Conservation (phyloP, 805 yeast species). For the Yarrowia keelungensis region DNA sequence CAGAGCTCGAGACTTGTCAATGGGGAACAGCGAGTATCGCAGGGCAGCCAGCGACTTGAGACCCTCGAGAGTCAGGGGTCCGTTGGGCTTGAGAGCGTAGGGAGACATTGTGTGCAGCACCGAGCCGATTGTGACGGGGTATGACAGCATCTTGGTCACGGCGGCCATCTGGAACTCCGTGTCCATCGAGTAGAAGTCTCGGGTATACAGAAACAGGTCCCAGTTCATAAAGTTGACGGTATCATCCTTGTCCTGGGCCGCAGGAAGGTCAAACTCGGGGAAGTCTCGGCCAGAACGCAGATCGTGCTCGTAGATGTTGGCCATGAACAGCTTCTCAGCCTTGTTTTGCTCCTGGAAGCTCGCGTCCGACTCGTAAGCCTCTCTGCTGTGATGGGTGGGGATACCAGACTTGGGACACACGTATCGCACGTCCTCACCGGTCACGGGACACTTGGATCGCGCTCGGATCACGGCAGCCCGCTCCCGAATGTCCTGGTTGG, state of each 20-base stretch:
- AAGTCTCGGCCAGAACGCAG: conserved; percentile 90
- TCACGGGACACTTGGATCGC: conserved; percentile 89
- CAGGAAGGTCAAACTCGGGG: conserved; percentile 95
- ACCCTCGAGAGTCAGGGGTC: conserved; percentile 91
- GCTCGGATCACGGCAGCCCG: conserved; percentile 91
- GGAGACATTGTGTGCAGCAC: conserved; percentile 86
- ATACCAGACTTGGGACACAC: conserved; percentile 95
- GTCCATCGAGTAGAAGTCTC: conserved; percentile 95
- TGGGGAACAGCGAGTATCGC: conserved; percentile 86
- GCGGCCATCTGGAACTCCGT: conserved; percentile 96
- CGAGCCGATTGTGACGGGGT: conserved; percentile 89
- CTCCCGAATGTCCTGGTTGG: conserved; percentile 83
- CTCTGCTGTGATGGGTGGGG: conserved; percentile 91
- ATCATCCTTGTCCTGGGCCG: conserved; percentile 74
- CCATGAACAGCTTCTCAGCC: conserved; percentile 80
- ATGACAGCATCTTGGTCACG: conserved; percentile 90
- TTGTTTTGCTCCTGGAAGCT: conserved; percentile 71
- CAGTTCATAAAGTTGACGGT: conserved; percentile 78
- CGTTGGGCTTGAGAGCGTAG: conserved; percentile 78
- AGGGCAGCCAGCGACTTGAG: conserved; percentile 91
- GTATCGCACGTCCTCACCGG: conserved; percentile 76
- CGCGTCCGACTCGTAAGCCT: conserved; percentile 85
- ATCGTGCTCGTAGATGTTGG: conserved; percentile 93
- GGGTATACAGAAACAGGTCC: conserved; percentile 92
- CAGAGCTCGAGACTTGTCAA: conserved; percentile 61